Percentiles rank a stretch among this genome's conserved stretches.
phyloP scores from a whole-genome alignment of 1,284 basidiomycete species.

The Stereum hirsutum region DNA sequence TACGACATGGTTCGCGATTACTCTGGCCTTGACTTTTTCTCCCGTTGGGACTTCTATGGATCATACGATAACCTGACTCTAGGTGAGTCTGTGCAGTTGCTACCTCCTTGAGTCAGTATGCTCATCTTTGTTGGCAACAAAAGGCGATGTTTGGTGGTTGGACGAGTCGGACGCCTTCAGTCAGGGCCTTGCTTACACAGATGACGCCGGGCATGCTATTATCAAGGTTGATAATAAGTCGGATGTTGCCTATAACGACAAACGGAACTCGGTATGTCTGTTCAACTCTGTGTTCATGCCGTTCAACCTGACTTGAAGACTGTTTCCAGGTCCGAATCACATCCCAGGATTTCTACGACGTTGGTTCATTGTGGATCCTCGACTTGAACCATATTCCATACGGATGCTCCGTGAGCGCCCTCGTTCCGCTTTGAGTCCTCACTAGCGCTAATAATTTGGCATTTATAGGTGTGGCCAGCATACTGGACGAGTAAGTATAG shows the following conservation, averaged over 20 bases:
- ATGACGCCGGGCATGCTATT: slow-evolving; percentile 44
- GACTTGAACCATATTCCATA: slow-evolving; percentile 38
- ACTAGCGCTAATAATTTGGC: not conserved
- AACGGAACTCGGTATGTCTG: slow-evolving; percentile 47
- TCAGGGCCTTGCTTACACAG: slow-evolving; percentile 39
- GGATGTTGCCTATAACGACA: slow-evolving; percentile 33
- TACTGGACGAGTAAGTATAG: no score
- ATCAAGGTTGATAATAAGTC: slow-evolving; percentile 51
- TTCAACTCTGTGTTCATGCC: not conserved
- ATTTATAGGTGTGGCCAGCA: slow-evolving; percentile 24
- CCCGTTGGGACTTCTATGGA: slow-evolving; percentile 51
- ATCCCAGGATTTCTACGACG: slow-evolving; percentile 37
- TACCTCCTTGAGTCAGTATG: not conserved
- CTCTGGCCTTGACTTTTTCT: slow-evolving; percentile 45
- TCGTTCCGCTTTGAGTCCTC: no score
- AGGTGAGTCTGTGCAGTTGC: slow-evolving; percentile 31
- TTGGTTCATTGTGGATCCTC: slow-evolving; percentile 38
- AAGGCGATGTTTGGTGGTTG: slow-evolving; percentile 47
- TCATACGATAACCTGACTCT: slow-evolving; percentile 52
- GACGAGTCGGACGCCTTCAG: slow-evolving; percentile 30
- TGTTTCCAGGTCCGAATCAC: slow-evolving; percentile 53
- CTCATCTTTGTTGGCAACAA: slow-evolving; percentile 12
- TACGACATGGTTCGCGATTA: slow-evolving; percentile 41
- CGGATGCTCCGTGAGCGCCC: slow-evolving; percentile 58
- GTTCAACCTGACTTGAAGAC: not conserved